phyloP scores from a whole-genome alignment of 805 yeast genomes.

The Yarrowia bubula region DNA sequence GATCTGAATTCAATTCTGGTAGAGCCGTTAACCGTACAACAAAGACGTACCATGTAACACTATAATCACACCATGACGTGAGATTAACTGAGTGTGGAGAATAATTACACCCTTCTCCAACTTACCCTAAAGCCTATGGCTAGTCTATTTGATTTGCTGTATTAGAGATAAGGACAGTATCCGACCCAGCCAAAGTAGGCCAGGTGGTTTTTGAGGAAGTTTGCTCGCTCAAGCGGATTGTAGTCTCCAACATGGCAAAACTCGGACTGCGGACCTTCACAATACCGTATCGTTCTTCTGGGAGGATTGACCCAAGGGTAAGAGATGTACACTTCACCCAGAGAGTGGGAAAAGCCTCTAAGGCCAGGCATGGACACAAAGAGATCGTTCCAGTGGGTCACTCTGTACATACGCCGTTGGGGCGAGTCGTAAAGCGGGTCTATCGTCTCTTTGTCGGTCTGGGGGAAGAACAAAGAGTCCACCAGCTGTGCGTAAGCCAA shows the following conservation, averaged over 20 bases:
- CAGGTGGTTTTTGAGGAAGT: constrained; percentile 15
- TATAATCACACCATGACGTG: too few species aligned
- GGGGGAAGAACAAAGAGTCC: constrained; percentile 17
- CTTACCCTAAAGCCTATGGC: neutral
- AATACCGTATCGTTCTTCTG: neutral
- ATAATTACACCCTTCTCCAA: neutral
- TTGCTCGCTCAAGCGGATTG: constrained; percentile 18
- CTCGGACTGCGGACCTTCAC: constrained; percentile 15
- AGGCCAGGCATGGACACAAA: neutral
- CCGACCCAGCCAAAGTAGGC: constrained; percentile 19
- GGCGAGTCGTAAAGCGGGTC: constrained; percentile 16
- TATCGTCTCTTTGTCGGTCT: neutral
- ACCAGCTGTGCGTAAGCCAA: constrained; percentile 48
- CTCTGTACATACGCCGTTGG: constrained; percentile 3
- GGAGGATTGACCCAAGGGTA: constrained; percentile 8
- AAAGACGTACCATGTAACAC: too few species aligned
- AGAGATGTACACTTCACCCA: constrained; percentile 19
- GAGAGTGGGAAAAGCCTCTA: constrained; percentile 2
- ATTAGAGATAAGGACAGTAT: constrained; percentile 17
- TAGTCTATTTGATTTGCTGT: neutral
- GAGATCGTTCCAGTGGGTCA: constrained; percentile 19
- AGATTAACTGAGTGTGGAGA: too few species aligned
- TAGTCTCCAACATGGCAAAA: constrained; percentile 11
- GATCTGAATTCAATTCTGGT: too few species aligned
- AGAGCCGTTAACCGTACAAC: too few species aligned